Percentiles rank a stretch among this genome's conserved stretches.
Evolutionary conservation across 805 yeast genomes (phyloP).

Genomic region (Candida wancherniae): DNA sequence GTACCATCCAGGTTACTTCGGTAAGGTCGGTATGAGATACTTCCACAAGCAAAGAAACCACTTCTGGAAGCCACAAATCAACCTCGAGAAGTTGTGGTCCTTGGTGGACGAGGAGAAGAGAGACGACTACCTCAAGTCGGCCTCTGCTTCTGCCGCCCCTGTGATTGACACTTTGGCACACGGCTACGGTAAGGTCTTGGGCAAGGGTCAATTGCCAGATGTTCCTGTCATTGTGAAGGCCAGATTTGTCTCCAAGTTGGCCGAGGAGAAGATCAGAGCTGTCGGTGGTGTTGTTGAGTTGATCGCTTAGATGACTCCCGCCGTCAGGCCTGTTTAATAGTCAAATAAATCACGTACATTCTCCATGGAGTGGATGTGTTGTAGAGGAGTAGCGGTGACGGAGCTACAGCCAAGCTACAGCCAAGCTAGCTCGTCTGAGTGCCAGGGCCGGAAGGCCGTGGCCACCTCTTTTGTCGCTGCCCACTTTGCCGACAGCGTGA

Average conservation of each 20-base stretch:
- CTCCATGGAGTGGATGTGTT: too few relatives aligned
- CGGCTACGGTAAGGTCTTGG: constrained; percentile 99
- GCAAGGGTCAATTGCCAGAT: constrained; percentile 97
- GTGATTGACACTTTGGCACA: constrained; percentile 98
- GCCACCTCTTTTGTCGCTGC: too few relatives aligned
- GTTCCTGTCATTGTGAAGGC: constrained; percentile 99
- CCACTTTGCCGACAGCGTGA: too few relatives aligned
- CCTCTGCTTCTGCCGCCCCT: constrained; percentile 90
- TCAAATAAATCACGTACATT: constrained; percentile 14
- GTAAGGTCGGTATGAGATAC: constrained; percentile 99
- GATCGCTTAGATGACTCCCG: constrained; percentile 65
- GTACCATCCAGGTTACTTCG: constrained; percentile 99
- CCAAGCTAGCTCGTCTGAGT: too few relatives aligned
- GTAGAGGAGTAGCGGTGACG: too few relatives aligned
- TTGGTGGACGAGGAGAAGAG: constrained; percentile 90
- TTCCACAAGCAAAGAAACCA: constrained; percentile 94
- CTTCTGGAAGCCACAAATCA: constrained; percentile 97
- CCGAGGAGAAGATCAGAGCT: constrained; percentile 99
- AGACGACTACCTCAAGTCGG: constrained; percentile 83
- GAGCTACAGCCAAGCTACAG: too few relatives aligned
- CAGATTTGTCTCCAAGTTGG: constrained; percentile 97
- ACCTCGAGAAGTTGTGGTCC: constrained; percentile 98
- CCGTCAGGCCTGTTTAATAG: constrained; percentile 16
- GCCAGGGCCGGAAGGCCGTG: too few relatives aligned
- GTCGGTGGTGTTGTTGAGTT: constrained; percentile 99